Conservation (phyloP, 2,329 filamentous ascomycete genomes). For the Neoarthrinium moseri region DNA sequence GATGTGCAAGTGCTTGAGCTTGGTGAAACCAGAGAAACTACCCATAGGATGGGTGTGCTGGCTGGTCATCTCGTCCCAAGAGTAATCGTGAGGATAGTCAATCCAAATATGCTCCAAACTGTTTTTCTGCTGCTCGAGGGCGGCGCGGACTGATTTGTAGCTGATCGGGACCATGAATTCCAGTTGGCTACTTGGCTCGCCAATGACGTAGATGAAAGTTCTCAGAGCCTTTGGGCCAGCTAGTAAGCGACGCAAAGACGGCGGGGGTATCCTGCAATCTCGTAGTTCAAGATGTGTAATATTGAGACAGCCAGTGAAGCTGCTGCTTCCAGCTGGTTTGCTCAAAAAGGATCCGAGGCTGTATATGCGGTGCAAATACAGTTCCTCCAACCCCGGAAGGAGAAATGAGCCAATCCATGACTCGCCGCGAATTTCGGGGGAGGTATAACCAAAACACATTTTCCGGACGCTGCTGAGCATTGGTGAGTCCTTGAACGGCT, state of each 20-base stretch:
- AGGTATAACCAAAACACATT: slow-evolving; percentile 10
- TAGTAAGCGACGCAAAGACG: slow-evolving; percentile 2
- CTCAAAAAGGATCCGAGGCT: background rate
- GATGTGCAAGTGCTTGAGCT: slow-evolving; percentile 11
- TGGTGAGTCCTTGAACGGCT: background rate
- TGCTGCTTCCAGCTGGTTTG: background rate
- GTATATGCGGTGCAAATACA: slow-evolving; percentile 9
- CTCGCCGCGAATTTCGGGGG: background rate
- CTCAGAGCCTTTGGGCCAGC: slow-evolving; percentile 5
- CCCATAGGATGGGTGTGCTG: slow-evolving; percentile 9
- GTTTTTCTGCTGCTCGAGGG: slow-evolving; percentile 9
- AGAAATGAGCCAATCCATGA: slow-evolving; percentile 5
- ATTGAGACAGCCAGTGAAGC: no score
- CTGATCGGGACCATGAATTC: slow-evolving; percentile 11
- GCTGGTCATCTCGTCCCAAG: slow-evolving; percentile 7
- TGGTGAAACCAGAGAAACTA: slow-evolving; percentile 5
- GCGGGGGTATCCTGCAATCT: slow-evolving; percentile 10
- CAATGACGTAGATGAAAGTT: slow-evolving; percentile 11
- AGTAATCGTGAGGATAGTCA: slow-evolving; percentile 12
- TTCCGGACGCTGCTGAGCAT: slow-evolving; percentile 1
- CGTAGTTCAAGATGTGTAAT: slow-evolving; percentile 10
- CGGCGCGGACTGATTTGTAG: slow-evolving; percentile 4
- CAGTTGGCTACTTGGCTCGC: slow-evolving; percentile 9
- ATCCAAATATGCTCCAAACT: slow-evolving; percentile 12
- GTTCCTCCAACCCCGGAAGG: background rate